Evolutionary conservation across 2,329 filamentous ascomycete species (phyloP).

Genomic region (Arthrobotrys pseudoclavata): DNA sequence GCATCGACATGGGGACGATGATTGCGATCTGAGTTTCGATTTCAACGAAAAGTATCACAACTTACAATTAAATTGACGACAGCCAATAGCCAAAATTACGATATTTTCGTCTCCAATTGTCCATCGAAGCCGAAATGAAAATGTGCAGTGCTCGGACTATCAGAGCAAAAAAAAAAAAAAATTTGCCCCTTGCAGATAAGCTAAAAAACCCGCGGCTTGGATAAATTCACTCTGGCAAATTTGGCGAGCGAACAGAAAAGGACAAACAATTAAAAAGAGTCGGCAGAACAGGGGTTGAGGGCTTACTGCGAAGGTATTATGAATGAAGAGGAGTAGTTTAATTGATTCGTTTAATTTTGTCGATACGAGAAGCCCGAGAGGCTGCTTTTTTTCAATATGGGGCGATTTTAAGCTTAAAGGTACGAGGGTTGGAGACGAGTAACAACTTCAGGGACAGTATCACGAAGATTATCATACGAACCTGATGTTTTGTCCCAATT

Average conservation of each 20-base stretch:
- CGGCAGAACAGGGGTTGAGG: constrained; percentile 20
- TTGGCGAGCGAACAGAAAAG: constrained; percentile 44
- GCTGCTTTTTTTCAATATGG: constrained; percentile 23
- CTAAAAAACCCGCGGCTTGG: constrained; percentile 43
- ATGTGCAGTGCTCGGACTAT: constrained; percentile 29
- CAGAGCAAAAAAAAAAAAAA: neutral
- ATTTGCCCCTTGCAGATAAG: constrained; percentile 42
- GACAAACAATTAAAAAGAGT: constrained; percentile 17
- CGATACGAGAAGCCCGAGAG: constrained; percentile 44
- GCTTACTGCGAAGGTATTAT: constrained; percentile 36
- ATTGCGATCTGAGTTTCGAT: constrained; percentile 15
- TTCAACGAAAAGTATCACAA: constrained; percentile 6
- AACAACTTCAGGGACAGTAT: constrained; percentile 13
- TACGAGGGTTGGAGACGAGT: constrained; percentile 15
- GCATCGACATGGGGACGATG: constrained; percentile 15
- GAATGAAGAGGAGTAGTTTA: constrained; percentile 24
- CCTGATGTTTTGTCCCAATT: neutral
- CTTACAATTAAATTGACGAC: neutral
- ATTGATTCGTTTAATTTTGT: constrained; percentile 58
- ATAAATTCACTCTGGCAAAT: constrained; percentile 55
- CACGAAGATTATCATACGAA: constrained; percentile 3
- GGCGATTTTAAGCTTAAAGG: constrained; percentile 53
- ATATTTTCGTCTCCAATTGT: constrained; percentile 15
- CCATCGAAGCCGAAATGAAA: constrained; percentile 25
- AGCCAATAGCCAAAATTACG: constrained; percentile 5